Percentiles rank a stretch among this genome's conserved stretches.
Conservation (phyloP, 768 basidiomycete species). For the Holtermanniella nyarrowii region DNA sequence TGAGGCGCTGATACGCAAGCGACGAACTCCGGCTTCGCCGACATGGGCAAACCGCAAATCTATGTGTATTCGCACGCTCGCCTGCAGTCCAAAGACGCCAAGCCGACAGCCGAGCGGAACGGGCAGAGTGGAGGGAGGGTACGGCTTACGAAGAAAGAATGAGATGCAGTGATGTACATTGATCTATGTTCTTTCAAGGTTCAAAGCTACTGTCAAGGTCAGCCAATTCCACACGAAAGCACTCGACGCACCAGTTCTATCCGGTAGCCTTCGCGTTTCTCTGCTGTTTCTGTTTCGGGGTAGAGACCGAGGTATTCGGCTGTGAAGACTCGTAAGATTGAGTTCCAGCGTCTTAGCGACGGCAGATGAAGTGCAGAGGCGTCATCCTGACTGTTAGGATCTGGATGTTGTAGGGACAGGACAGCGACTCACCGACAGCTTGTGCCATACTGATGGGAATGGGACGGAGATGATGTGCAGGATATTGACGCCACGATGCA, state of each 20-base stretch:
- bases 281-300: slow-evolving; percentile 1
- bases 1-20: too few relatives aligned
- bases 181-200: too few relatives aligned
- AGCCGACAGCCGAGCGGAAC: too few relatives aligned
- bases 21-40: too few relatives aligned
- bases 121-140: too few relatives aligned
- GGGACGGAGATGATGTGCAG: slow-evolving; percentile 82
- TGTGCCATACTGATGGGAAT: slow-evolving; percentile 88
- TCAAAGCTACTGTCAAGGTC: too few relatives aligned
- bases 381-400: slow-evolving; percentile 57
- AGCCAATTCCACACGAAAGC: too few relatives aligned
- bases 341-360: slow-evolving; percentile 80
- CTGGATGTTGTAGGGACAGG: background rate
- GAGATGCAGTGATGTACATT: too few relatives aligned
- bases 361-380: slow-evolving; percentile 71
- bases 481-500: slow-evolving; percentile 68
- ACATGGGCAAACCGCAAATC: too few relatives aligned
- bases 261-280: background rate
- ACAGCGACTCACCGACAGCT: slow-evolving; percentile 49
- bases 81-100: too few relatives aligned
- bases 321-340: slow-evolving; percentile 76
- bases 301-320: slow-evolving; percentile 68
- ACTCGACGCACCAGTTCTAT: background rate
- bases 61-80: too few relatives aligned
- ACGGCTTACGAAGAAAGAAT: too few relatives aligned